These are phyloP conservation scores for Eucalyptus cloeziana DNA, from an alignment of 345 rosid species.

Conservation along the genomic window DNA sequence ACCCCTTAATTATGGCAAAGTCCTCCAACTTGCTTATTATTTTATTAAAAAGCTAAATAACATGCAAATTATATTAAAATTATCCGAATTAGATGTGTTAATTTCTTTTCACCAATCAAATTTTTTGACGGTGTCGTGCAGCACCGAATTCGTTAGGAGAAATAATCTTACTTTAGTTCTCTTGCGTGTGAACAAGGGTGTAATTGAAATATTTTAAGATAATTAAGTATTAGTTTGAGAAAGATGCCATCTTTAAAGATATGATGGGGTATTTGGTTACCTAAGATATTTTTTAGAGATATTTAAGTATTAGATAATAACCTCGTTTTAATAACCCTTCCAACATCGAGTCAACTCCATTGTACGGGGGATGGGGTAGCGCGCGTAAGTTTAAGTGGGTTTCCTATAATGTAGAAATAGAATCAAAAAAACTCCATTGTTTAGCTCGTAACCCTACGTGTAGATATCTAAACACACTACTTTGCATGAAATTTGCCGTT, in stretches of 20 bases:
- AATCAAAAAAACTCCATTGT: background rate
- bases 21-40: background rate
- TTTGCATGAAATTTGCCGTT: background rate
- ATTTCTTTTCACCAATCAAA: background rate
- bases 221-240: background rate
- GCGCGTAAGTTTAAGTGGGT: too few relatives aligned
- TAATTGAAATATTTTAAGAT: background rate
- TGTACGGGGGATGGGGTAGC: too few relatives aligned
- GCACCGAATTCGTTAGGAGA: background rate
- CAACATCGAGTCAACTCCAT: background rate
- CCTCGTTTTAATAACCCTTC: too few relatives aligned
- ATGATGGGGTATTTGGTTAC: background rate
- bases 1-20: background rate
- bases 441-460: rapidly evolving
- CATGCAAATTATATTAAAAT: background rate
- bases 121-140: background rate
- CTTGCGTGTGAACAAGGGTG: background rate
- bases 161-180: background rate
- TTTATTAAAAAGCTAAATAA: background rate
- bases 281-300: background rate
- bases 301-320: background rate
- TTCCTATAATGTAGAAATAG: too few relatives aligned
- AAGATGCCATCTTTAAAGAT: background rate
- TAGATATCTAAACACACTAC: background rate
- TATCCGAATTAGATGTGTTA: background rate